Evolutionary conservation across 108 stramenopile species (phyloP), one percentile per base, ranked within the genome.

Genomic region (Pseudonitzschia pungens): DNA sequence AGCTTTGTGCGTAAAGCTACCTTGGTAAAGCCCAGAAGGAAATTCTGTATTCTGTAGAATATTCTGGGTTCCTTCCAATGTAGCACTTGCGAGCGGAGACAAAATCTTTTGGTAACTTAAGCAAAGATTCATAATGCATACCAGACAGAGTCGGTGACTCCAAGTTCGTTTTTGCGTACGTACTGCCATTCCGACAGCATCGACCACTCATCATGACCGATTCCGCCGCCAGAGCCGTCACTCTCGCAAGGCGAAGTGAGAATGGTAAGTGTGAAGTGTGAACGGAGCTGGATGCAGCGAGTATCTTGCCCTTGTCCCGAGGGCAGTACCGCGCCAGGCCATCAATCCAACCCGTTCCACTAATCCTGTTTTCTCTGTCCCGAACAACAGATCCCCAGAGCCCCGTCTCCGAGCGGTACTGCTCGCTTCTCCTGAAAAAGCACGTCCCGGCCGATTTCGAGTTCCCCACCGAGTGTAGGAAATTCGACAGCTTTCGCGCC

Each of bases 401-500:
- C 22, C 54, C 54, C 54, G 54, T 55, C 22, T 55, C 54, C 5
- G 54, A 55, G 54, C 21, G 10, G 9, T 24, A 26, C 54, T 55
- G 54, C 54, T 55, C 54, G 24, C 3, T 26, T 55, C 26, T 69
- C 11, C 24, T 76, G 29, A 48, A 60, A 26, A 66, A 72, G 42
- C 36, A 74, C 33, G 44, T 74, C 22, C 55, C 51, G 14, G 32
- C 70, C 4, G 44, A 66, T 42, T 71, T 53, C n/a, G 40, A 70
- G 22, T 45, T 82, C 33, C 81, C 81, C 16, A 26, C 71, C 16
- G 77, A 78, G 9, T 82, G 77, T 43, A 27, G 69, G 0, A 32
- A 57, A 12, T 82, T 66, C 50, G 54, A 41, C 24, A 31, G 52
- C 18, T 56, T 77, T 42, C 55, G 64, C 20, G 31, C 73, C 4